phyloP scores from a whole-genome alignment of 768 basidiomycete genomes.

The Coprinopsis cinerea region DNA sequence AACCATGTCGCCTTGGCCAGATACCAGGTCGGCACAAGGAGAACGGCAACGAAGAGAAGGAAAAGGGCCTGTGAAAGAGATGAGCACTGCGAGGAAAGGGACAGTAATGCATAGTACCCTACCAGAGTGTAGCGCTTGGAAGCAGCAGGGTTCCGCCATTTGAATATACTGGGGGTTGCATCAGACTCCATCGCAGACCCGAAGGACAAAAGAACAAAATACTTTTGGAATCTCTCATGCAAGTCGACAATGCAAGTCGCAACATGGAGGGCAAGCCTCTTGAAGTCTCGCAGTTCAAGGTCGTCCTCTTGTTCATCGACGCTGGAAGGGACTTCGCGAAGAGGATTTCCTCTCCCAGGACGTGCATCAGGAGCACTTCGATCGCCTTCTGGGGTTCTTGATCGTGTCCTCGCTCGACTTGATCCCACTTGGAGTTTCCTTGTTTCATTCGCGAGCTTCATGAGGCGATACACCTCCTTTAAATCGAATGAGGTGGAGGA shows the following conservation, averaged over 20 bases:
- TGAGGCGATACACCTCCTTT: conserved; percentile 49
- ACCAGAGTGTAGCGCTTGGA: conserved; percentile 47
- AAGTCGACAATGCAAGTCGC: conserved; percentile 51
- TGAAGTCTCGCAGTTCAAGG: conserved; percentile 27
- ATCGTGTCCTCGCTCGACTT: conserved; percentile 14
- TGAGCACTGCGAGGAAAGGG: conserved; percentile 6
- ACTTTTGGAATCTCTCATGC: conserved; percentile 65
- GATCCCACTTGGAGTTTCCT: conserved; percentile 28
- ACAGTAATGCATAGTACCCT: conserved; percentile 13
- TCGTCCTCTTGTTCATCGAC: conserved; percentile 28
- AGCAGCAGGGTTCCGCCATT: conserved; percentile 54
- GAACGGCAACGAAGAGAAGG: conserved; percentile 31
- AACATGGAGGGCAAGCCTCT: conserved; percentile 32
- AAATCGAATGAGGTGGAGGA: conserved; percentile 40
- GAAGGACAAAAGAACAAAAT: conserved; percentile 12
- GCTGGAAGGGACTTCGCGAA: conserved; percentile 24
- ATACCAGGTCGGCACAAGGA: conserved; percentile 44
- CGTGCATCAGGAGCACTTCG: background rate
- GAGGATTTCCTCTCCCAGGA: background rate
- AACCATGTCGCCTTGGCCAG: conserved; percentile 44
- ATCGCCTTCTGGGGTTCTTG: background rate
- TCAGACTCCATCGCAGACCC: conserved; percentile 3
- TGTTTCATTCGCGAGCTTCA: conserved; percentile 35
- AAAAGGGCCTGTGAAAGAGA: conserved; percentile 29
- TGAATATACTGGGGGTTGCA: conserved; percentile 42